Percentiles rank a stretch among this genome's conserved stretches.
These are phyloP conservation scores for Vachellia collinsii DNA, from an alignment of 306 rosid genomes.

Conservation along the genomic window DNA sequence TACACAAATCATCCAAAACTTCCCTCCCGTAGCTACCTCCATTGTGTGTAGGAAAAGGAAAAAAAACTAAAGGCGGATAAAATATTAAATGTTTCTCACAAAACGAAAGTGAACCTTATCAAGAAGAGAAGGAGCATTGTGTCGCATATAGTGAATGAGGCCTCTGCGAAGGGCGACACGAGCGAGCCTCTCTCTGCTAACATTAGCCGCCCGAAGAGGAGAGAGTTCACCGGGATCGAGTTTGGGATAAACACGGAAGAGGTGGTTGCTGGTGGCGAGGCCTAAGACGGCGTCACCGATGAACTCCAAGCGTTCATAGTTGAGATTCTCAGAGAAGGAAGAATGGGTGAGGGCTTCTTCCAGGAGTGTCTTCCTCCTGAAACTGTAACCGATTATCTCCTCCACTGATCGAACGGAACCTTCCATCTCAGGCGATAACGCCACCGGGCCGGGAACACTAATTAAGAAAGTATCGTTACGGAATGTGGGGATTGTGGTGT, in stretches of 20 bases:
- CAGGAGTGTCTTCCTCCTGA: slow-evolving; percentile 57
- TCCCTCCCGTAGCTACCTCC: too few species aligned
- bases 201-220: slow-evolving; percentile 64
- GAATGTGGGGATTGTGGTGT: too few species aligned
- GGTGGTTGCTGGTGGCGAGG: slow-evolving; percentile 51
- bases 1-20: too few species aligned
- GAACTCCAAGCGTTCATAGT: slow-evolving; percentile 79
- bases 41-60: too few species aligned
- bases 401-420: slow-evolving; percentile 40
- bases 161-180: slow-evolving; percentile 65
- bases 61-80: neutral
- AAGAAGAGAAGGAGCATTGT: slow-evolving; percentile 40
- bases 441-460: neutral
- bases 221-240: slow-evolving; percentile 64
- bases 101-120: slow-evolving; percentile 37
- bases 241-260: slow-evolving; percentile 48
- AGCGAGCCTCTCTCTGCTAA: slow-evolving; percentile 86
- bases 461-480: too few species aligned
- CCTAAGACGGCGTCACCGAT: slow-evolving; percentile 68
- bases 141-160: slow-evolving; percentile 52
- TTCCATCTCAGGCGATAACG: slow-evolving; percentile 31
- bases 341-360: slow-evolving; percentile 80
- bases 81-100: neutral
- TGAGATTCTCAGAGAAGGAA: slow-evolving; percentile 37
- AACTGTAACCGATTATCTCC: slow-evolving; percentile 41